Percentiles rank a stretch among this genome's conserved stretches.
phyloP scores from a whole-genome alignment of 306 rosid genomes.

The Quillaja saponaria region DNA sequence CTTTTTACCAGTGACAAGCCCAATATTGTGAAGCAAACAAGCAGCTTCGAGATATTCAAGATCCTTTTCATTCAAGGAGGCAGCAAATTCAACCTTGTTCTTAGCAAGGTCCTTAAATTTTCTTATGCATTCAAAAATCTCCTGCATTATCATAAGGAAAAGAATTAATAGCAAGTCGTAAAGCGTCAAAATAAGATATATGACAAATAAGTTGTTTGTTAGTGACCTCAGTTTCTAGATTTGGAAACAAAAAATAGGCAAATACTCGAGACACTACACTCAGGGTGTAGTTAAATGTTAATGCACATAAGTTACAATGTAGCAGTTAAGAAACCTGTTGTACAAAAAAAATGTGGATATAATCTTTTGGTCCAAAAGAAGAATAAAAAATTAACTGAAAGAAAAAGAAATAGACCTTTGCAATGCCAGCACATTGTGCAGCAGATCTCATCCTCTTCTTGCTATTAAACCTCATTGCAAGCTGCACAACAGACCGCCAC shows the following conservation, averaged over 20 bases:
- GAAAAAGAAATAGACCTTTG: constrained; percentile 20
- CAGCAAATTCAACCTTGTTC: constrained; percentile 12
- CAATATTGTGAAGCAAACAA: constrained; percentile 42
- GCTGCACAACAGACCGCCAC: constrained; percentile 36
- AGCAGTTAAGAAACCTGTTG: too few species aligned
- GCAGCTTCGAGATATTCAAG: constrained; percentile 47
- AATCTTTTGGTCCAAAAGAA: not conserved
- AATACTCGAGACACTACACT: not conserved
- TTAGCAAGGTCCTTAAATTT: constrained; percentile 14
- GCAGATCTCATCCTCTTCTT: constrained; percentile 40
- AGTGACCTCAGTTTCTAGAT: constrained; percentile 6
- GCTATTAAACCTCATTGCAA: constrained; percentile 32
- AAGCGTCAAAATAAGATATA: not conserved
- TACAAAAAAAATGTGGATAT: too few species aligned
- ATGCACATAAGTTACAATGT: too few species aligned
- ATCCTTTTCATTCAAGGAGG: constrained; percentile 34
- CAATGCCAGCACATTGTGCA: constrained; percentile 31
- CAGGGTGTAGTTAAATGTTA: too few species aligned
- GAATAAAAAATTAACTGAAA: not conserved
- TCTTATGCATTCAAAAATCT: constrained; percentile 36
- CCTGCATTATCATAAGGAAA: constrained; percentile 30
- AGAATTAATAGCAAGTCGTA: not conserved
- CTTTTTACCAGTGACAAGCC: constrained; percentile 36
- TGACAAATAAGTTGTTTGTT: not conserved
- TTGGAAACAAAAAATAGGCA: not conserved